A percentile compares a stretch with the other conserved stretches of the same genome.
phyloP scores from a whole-genome alignment of 768 basidiomycete genomes.

The Gymnopilus junonius region DNA sequence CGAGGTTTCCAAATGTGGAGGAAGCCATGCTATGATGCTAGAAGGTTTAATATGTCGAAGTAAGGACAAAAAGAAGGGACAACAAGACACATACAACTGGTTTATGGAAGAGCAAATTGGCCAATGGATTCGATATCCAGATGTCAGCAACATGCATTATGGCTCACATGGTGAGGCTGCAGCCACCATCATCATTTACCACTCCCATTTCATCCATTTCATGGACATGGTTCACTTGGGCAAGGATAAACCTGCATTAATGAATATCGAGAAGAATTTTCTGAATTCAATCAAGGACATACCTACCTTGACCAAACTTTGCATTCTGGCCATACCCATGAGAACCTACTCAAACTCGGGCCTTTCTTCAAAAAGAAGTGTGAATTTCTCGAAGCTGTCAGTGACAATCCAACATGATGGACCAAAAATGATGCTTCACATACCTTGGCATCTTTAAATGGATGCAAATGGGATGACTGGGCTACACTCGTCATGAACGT shows the following conservation, averaged over 20 bases:
- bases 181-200: slow-evolving; percentile 27
- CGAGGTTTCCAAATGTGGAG: neutral
- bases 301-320: slow-evolving; percentile 32
- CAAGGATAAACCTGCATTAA: neutral
- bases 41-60: slow-evolving; percentile 28
- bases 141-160: slow-evolving; percentile 40
- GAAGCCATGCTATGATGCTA: slow-evolving; percentile 1
- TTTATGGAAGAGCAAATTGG: slow-evolving; percentile 26
- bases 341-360: slow-evolving; percentile 30
- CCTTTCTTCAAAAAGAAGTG: slow-evolving; percentile 25
- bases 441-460: slow-evolving; percentile 24
- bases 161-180: slow-evolving; percentile 35
- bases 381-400: slow-evolving; percentile 13
- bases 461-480: slow-evolving; percentile 20
- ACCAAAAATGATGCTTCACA: slow-evolving; percentile 12
- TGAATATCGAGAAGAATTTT: slow-evolving; percentile 40
- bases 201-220: slow-evolving; percentile 26
- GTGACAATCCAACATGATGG: slow-evolving; percentile 23
- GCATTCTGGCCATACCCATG: slow-evolving; percentile 21
- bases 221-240: slow-evolving; percentile 20
- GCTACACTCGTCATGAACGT: too few relatives aligned
- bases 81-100: slow-evolving; percentile 32
- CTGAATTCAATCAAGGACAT: slow-evolving; percentile 22
- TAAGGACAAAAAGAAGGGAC: slow-evolving; percentile 41
- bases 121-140: slow-evolving; percentile 37